Evolutionary conservation across 495 filamentous ascomycete species (phyloP), one percentile per base, ranked within the genome.

Genomic region (Extremus antarcticus): DNA sequence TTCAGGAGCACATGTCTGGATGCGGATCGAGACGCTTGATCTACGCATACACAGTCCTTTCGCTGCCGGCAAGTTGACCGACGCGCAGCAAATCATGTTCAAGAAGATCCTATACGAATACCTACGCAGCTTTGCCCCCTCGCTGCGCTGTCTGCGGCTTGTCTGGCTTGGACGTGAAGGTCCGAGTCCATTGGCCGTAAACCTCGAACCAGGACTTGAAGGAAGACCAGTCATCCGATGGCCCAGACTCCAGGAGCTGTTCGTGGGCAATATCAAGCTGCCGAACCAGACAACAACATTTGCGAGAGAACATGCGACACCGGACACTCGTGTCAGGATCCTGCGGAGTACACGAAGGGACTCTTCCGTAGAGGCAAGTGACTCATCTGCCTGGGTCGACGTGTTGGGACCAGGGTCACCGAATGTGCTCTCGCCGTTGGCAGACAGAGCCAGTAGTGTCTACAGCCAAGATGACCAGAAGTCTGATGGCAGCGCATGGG

Each of bases 61-160:
- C 54, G 20, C 50, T 24, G 23, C 32, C 1, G n/a, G 9, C n/a
- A 13, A 46, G 9, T 41, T 62, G 19, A 53, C 49, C 24, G 23
- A 35, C 0, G 40, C 51, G 3, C 61, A 66, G 25, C 20, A 51
- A 15, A 19, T 50, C 16, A 61, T 65, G 35, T 65, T 63, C 56
- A 47, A 53, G 38, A 66, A 66, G 41, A 47, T 63, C 22, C 52
- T 68, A 13, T 55, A 66, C 53, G 54, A 58, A 25, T 66, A 59
- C 43, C 53, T 68, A 15, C 49, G 43, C 22, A 53, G 55, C 43
- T 65, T 68, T 32, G 29, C 29, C 15, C 45, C 43, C 3, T 46
- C 53, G 3, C 29, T 66, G 23, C 51, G 50, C 22, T 45, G 24
- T 39, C 54, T 68, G 22, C 51, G 53, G 20, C 59, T 68, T 39